Evolutionary conservation across 2,329 filamentous ascomycete species (phyloP), one percentile per base, ranked within the genome.

Genomic region (Botrytis sinoallii): DNA sequence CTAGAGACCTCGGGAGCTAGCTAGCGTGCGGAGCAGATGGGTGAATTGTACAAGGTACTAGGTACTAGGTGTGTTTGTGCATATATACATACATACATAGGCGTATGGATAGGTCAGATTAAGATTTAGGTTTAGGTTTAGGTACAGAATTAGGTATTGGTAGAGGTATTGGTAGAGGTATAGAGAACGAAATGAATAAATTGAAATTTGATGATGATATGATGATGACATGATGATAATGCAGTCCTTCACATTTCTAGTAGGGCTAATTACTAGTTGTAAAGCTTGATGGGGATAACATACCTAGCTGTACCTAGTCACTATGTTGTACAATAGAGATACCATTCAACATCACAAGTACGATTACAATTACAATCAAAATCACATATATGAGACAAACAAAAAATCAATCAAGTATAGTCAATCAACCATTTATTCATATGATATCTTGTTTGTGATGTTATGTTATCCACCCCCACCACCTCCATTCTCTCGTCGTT

Each of bases 391-490:
- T 12, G 14, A 42, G 40, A 42, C 40, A 42, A 35, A 32, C 9
- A 4, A 18, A 35, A 25, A 44, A 44, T 44, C 9, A 68, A 32
- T 22, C 35, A 57, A 57, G 29, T 57, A 44, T 57, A 68, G 32
- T 68, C 48, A 57, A 57, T 57, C 35, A 55, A 29, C 20, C 65
- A 55, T 68, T 68, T 48, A 32, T 68, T 68, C 66, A 57, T 59
- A 22, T 61, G 68, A 70, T 64, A 48, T 70, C 68, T 48, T 61
- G 12, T 46, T 59, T 68, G 25, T 68, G 18, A 20, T 67, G 65
- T 48, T 57, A 68, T 68, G 48, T 68, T 57, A 42, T 25, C 61
- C 61, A 61, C 61, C 18, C 16, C 16, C 38, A 29, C 25, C 25
- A n/a, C 48, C 48, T 52, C 25, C 32, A 38, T 38, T 40, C 40